A percentile compares a stretch with the other conserved stretches of the same genome.
These are phyloP conservation scores for Antitrichia curtipendula DNA, from an alignment of 225 moss, liverwort and hornwort species.

Conservation along the genomic window DNA sequence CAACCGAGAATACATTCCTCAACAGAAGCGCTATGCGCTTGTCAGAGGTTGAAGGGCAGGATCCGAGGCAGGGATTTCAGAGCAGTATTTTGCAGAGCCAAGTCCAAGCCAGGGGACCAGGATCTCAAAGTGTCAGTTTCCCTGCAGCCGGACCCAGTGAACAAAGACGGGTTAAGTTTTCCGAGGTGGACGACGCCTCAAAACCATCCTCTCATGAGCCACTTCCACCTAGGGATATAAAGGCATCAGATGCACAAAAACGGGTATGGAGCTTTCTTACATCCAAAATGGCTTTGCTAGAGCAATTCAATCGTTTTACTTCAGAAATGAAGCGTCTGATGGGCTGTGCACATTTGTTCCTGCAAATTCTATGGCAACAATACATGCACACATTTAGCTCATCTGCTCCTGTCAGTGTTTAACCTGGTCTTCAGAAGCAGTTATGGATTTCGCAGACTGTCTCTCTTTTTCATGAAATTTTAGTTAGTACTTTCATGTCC, in stretches of 20 bases:
- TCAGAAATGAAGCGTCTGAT: not conserved
- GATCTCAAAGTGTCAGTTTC: not conserved
- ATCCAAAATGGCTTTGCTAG: not conserved
- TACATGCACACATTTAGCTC: not conserved
- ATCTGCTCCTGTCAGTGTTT: not conserved
- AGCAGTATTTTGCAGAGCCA: conserved; percentile 8
- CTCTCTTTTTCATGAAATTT: not conserved
- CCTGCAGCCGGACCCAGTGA: conserved; percentile 4
- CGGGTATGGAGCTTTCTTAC: conserved; percentile 18
- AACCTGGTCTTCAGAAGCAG: not conserved
- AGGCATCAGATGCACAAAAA: conserved; percentile 15
- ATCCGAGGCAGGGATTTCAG: not conserved
- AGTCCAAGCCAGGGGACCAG: not conserved
- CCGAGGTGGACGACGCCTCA: not conserved
- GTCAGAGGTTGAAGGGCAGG: conserved; percentile 1
- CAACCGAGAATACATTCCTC: conserved; percentile 4
- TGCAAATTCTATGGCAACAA: not conserved
- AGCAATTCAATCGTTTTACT: not conserved
- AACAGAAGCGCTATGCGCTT: not conserved
- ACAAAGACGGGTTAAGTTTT: not conserved
- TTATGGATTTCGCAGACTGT: not conserved
- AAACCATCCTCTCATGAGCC: not conserved
- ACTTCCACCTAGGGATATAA: not conserved
- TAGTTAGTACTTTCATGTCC: not conserved
- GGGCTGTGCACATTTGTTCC: not conserved